These are phyloP conservation scores for Strobilomyces dryophilus DNA, from an alignment of 768 basidiomycete species.

Conservation along the genomic window DNA sequence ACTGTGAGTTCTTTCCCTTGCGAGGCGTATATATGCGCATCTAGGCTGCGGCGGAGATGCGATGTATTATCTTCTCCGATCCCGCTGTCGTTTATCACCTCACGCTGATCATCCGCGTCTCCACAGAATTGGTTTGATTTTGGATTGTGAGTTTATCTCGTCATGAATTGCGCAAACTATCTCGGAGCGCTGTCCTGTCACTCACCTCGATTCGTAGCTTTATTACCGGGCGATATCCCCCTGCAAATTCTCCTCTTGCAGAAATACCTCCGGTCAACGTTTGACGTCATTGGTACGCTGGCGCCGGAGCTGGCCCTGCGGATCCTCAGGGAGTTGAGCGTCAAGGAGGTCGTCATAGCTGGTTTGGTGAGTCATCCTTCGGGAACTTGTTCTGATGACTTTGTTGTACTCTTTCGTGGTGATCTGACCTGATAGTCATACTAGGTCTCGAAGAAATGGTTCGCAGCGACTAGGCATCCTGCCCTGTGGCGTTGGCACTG, in stretches of 20 bases:
- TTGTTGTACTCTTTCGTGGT: neutral
- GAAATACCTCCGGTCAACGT: slow-evolving; percentile 78
- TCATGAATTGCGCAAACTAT: neutral
- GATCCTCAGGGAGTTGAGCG: slow-evolving; percentile 54
- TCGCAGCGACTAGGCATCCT: slow-evolving; percentile 46
- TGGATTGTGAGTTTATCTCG: slow-evolving; percentile 20
- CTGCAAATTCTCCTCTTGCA: slow-evolving; percentile 81
- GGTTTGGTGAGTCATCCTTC: slow-evolving; percentile 26
- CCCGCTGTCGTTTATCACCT: neutral
- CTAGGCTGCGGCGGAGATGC: no score
- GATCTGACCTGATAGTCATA: neutral
- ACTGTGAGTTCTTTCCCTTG: slow-evolving; percentile 46
- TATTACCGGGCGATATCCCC: slow-evolving; percentile 80
- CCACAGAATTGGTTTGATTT: slow-evolving; percentile 27
- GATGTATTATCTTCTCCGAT: neutral
- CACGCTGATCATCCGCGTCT: slow-evolving; percentile 2
- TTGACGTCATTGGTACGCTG: slow-evolving; percentile 75
- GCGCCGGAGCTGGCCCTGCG: slow-evolving; percentile 61
- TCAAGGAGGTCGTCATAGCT: slow-evolving; percentile 58
- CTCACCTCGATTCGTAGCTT: slow-evolving; percentile 40
- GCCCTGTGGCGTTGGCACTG: slow-evolving; percentile 78
- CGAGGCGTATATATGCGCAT: no score
- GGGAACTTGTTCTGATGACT: neutral
- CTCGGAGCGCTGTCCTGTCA: neutral
- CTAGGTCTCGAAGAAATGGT: slow-evolving; percentile 44